Conservation (phyloP, 257 asterid genomes). For the Paraleonurus japonicus region DNA sequence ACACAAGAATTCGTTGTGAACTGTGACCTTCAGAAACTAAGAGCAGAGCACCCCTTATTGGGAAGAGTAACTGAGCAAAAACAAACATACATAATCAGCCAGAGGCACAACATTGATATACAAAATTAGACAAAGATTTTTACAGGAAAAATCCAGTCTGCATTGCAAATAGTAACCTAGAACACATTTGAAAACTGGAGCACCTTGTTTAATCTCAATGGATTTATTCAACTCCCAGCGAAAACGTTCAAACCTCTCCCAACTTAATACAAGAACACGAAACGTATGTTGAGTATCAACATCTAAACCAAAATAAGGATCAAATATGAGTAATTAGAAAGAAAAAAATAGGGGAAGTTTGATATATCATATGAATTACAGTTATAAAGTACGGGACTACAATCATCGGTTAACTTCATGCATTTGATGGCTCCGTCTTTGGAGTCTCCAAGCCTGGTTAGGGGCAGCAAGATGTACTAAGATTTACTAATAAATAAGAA, state of each 20-base stretch:
- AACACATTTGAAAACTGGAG: not conserved
- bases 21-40: not conserved
- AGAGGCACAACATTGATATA: slow-evolving; percentile 3
- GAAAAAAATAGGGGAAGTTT: not conserved
- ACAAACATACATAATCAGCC: not conserved
- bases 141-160: slow-evolving; percentile 7
- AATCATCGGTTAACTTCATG: slow-evolving; percentile 21
- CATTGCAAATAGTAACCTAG: not conserved
- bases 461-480: slow-evolving; percentile 2
- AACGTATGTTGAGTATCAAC: not conserved
- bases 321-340: slow-evolving; percentile 15
- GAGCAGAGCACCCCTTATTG: not conserved
- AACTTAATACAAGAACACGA: slow-evolving; percentile 25
- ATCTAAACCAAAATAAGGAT: slow-evolving; percentile 13
- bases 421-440: slow-evolving; percentile 15
- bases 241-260: slow-evolving; percentile 18
- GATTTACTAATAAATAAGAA: not conserved
- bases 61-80: not conserved
- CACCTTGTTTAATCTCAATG: not conserved
- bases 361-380: slow-evolving; percentile 6
- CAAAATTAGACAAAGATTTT: slow-evolving; percentile 12
- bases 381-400: slow-evolving; percentile 17
- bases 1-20: too few species aligned
- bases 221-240: slow-evolving; percentile 20
- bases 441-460: slow-evolving; percentile 19